Base-by-base conservation (phyloP, 2,329 filamentous ascomycete genomes). In the Cadophora sp. region DNA sequence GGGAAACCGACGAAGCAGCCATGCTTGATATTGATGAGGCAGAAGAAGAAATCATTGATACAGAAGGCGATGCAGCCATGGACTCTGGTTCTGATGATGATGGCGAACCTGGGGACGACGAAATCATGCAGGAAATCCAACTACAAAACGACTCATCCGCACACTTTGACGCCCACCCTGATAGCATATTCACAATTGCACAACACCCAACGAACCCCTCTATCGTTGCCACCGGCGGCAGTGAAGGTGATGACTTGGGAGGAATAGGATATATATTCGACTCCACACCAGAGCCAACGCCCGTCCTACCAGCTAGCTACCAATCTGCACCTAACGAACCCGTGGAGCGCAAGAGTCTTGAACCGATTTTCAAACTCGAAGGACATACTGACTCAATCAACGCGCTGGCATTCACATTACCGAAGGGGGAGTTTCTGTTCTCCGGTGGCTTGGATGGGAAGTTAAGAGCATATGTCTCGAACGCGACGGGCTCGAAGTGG, bases 301-400 rank as follows among this genome's bases (percentile, higher is more conserved):
- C 91, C 11, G 84, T 95, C 18, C 84, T 96, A n/a, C 93, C 93
- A 0, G 80, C 86, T 9, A 93, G 89, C 80, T 96, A 91, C 80
- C 87, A 91, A 78, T 86, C 85, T 69, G 86, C 91, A 74, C 89
- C 89, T 2, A 82, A 85, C 69, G 84, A 85, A 33, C 81, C 81
- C 59, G 83, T 86, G 24, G 83, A 90, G 72, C 81, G 88, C 72
- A 84, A 85, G 62, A 83, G 85, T 67, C 81, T 97, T 67, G 79
- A 87, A 62, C 83, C 89, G 7, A 77, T 97, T 18, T 91, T 90
- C 76, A 88, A 87, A 73, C 84, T 99, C 67, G 91, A 95, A n/a
- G 94, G 94, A 55, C 96, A 99, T 82, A 90, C 88, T 53, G 96
- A 99, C 81, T 96, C 91, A 16, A 90, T 99, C 77, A 97, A 96